Base-by-base conservation (phyloP, 108 stramenopile species). In the Discostella pseudostelligera region DNA sequence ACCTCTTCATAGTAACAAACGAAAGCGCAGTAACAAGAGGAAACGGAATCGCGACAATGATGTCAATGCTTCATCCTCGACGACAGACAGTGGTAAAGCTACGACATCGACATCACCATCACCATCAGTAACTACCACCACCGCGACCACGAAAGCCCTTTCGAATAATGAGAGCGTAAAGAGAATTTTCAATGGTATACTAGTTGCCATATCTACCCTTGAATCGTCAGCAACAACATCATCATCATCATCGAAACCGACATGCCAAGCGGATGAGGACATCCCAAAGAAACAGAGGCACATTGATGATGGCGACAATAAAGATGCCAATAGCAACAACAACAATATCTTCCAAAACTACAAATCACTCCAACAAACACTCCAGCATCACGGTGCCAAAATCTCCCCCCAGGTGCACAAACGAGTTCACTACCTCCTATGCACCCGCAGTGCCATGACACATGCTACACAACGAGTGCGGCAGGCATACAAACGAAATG, bases 381-480 rank as follows among this genome's bases (percentile, higher is more conserved):
- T 83, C 43, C 47, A 59, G 24, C 47, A 68, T 3, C 36, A 69
- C 39, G 91, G 88, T 4, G 91, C 87, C 9, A 60, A 66, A 39
- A 72, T 83, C 8, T 71, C 84, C 3, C 77, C 81, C 8, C 87
- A 89, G 70, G 85, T 89, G 0, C 83, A 89, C 65, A 81, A 84
- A 57, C 73, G 79, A 5, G 84, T 92, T 0, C 47, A 80, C 21
- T 62, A 60, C 9, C 40, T 92, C 10, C 35, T 92, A 22, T 87
- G 74, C 36, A 78, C 83, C 8, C 43, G 37, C 22, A 70, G 74
- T 19, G 84, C 86, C 1, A 70, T 89, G 9, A 13, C 37, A 8
- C 59, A 69, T 58, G 17, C 67, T 24, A 92, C 90, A 6, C 90
- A 92, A 62, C 78, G 90, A n/a, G 80, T 92, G 8, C 81, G 87